Conservation (phyloP, 2,329 filamentous ascomycete species). For the Trichoderma afroharzianum region DNA sequence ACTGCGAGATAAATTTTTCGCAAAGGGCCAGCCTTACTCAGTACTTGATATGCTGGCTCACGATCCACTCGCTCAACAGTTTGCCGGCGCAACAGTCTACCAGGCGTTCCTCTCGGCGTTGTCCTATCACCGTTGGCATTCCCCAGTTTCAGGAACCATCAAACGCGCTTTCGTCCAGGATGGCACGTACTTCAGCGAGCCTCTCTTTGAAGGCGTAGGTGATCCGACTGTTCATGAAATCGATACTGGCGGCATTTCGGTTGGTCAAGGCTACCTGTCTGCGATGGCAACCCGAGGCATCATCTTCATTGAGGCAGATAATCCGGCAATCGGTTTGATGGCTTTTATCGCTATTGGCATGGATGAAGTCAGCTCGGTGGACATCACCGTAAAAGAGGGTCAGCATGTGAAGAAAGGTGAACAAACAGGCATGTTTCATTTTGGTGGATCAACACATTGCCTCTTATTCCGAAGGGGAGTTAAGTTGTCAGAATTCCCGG, state of each 20-base stretch:
- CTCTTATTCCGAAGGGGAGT: conserved; percentile 61
- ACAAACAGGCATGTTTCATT: conserved; percentile 75
- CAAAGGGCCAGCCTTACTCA: conserved; percentile 67
- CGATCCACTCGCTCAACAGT: conserved; percentile 50
- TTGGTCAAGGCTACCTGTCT: conserved; percentile 63
- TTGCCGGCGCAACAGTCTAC: conserved; percentile 63
- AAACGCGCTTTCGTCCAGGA: conserved; percentile 54
- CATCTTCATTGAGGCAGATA: conserved; percentile 68
- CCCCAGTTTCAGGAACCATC: conserved; percentile 61
- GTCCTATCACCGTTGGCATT: conserved; percentile 70
- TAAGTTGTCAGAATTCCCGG: conserved; percentile 40
- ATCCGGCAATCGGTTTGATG: conserved; percentile 63
- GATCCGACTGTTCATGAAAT: conserved; percentile 33
- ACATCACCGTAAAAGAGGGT: conserved; percentile 65
- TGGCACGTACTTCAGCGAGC: conserved; percentile 67
- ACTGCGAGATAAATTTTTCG: conserved; percentile 61
- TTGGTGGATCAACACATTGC: conserved; percentile 69
- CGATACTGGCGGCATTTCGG: conserved; percentile 40
- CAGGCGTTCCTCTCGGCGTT: conserved; percentile 66
- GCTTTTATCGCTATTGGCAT: conserved; percentile 70
- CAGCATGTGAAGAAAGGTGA: conserved; percentile 66
- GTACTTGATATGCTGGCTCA: conserved; percentile 59
- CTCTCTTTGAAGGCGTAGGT: conserved; percentile 37
- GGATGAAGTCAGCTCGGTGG: conserved; percentile 72
- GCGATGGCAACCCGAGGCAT: conserved; percentile 65